Evolutionary conservation across 1,284 basidiomycete species (phyloP).

Genomic region (Boletellus deceptivus): DNA sequence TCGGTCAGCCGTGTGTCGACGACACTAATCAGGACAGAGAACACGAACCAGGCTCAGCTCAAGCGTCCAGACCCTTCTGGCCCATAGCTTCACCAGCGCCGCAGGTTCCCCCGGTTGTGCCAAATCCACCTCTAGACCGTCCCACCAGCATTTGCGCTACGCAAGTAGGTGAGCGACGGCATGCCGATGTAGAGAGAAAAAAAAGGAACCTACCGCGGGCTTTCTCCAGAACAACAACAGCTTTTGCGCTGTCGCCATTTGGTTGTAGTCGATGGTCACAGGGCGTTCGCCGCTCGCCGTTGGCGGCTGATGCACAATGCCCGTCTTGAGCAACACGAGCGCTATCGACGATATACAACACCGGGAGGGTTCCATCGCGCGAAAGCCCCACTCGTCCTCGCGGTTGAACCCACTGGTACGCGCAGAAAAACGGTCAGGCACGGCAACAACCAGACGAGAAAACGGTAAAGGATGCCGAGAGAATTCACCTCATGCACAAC

Average conservation of each 20-base stretch:
- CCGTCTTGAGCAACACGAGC: constrained; percentile 95
- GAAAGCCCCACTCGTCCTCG: constrained; percentile 96
- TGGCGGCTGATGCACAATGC: constrained; percentile 75
- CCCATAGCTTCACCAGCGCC: constrained; percentile 86
- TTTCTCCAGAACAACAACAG: constrained; percentile 98
- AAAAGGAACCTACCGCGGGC: constrained; percentile 73
- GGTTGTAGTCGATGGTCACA: constrained; percentile 82
- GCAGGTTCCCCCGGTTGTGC: constrained; percentile 53
- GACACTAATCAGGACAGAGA: too few species aligned
- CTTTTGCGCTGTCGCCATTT: constrained; percentile 98
- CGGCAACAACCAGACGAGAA: too few species aligned
- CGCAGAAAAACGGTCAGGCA: too few species aligned
- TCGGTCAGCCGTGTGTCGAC: too few species aligned
- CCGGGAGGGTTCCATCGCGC: constrained; percentile 90
- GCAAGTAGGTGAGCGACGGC: too few species aligned
- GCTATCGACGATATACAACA: constrained; percentile 99
- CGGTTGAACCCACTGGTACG: constrained; percentile 85
- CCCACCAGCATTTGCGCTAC: constrained; percentile 99
- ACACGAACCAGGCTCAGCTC: constrained; percentile 88
- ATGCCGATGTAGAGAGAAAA: constrained; percentile 2
- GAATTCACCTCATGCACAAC: constrained; percentile 92
- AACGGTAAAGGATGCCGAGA: too few species aligned
- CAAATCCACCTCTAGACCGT: constrained; percentile 90
- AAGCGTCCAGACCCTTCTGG: constrained; percentile 96
- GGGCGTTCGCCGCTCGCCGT: constrained; percentile 53